Conservation (phyloP, 2,329 filamentous ascomycete genomes). For the Elsinoe perseae region DNA sequence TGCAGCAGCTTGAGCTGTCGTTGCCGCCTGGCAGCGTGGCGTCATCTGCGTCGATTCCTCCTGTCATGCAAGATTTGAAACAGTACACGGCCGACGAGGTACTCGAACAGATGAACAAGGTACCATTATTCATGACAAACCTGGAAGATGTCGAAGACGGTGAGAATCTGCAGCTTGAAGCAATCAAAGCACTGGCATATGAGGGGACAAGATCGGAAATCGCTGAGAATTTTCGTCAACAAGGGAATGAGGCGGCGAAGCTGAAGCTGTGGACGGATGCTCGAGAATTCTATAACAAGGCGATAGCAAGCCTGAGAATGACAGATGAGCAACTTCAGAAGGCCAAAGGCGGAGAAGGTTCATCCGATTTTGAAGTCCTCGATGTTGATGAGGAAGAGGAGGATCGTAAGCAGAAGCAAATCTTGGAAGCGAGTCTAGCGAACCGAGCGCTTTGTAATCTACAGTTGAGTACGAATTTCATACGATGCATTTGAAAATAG, state of each 20-base stretch:
- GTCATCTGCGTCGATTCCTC: conserved; percentile 45
- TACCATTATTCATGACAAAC: conserved; percentile 92
- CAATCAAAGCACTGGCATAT: conserved; percentile 81
- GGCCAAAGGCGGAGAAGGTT: conserved; percentile 21
- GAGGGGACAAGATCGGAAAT: conserved; percentile 85
- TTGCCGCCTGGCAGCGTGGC: conserved; percentile 10
- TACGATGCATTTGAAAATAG: neutral
- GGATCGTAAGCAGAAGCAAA: conserved; percentile 50
- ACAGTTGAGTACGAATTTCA: conserved; percentile 54
- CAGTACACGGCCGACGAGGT: conserved; percentile 54
- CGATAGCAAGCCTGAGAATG: conserved; percentile 60
- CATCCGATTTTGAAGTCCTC: conserved; percentile 38
- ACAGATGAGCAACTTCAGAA: conserved; percentile 28
- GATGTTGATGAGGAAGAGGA: conserved; percentile 54
- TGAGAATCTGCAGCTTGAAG: conserved; percentile 77
- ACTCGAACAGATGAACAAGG: conserved; percentile 57
- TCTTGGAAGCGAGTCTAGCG: conserved; percentile 69
- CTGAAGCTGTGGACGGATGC: conserved; percentile 70
- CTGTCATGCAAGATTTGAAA: conserved; percentile 50
- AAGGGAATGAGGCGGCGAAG: conserved; percentile 82
- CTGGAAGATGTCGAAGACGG: conserved; percentile 58
- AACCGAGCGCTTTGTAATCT: conserved; percentile 90
- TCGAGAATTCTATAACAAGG: conserved; percentile 85
- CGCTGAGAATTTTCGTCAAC: conserved; percentile 75
- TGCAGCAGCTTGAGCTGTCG: neutral